phyloP scores from a whole-genome alignment of 768 basidiomycete species.

The Pulveroboletus ravenelii region DNA sequence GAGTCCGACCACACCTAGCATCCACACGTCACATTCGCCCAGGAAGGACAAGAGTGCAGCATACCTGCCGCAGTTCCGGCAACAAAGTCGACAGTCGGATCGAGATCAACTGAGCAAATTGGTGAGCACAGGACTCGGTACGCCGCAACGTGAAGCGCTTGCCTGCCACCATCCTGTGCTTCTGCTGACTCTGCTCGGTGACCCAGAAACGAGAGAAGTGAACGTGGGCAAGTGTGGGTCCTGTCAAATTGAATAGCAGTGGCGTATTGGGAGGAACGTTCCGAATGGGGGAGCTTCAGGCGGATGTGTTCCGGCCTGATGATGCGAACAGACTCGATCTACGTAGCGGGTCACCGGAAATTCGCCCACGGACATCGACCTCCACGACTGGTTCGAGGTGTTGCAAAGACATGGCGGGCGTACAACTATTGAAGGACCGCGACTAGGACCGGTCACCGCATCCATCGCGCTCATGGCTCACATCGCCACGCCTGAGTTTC shows the following conservation, averaged over 20 bases:
- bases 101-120: conserved; percentile 31
- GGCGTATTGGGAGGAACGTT: no score
- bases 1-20: conserved; percentile 54
- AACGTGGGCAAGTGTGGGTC: no score
- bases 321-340: no score
- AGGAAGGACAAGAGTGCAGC: no score
- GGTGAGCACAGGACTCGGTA: conserved; percentile 1
- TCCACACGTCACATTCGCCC: neutral
- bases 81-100: conserved; percentile 70
- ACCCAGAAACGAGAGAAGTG: no score
- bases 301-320: no score
- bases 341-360: no score
- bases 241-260: no score
- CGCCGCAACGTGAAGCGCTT: neutral
- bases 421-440: neutral
- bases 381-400: neutral
- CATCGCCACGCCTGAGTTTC: conserved; percentile 39
- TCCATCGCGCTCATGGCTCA: conserved; percentile 9
- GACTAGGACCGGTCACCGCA: no score
- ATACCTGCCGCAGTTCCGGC: conserved; percentile 69
- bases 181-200: no score
- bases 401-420: neutral
- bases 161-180: conserved; percentile 20
- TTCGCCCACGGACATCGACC: neutral
- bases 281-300: no score